Conservation (phyloP, 768 basidiomycete species). For the Pleurotus cornucopiae region DNA sequence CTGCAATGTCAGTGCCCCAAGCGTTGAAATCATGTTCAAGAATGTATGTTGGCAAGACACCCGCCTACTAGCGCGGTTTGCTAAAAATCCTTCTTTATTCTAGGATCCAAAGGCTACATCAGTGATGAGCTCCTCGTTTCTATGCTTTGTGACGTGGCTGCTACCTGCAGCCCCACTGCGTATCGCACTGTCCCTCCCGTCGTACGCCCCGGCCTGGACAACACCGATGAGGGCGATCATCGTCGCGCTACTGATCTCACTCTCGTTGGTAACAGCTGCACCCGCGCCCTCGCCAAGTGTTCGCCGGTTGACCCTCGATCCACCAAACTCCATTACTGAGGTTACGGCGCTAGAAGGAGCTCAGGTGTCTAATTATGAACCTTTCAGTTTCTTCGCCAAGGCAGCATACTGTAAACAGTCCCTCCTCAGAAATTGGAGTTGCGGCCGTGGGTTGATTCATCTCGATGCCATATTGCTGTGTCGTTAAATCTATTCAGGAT, state of each 20-base stretch:
- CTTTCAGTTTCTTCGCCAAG: conserved; percentile 29
- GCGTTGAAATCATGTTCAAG: too few relatives aligned
- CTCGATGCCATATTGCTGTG: neutral
- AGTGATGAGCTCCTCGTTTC: too few relatives aligned
- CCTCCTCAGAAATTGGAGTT: conserved; percentile 24
- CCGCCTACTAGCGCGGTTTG: too few relatives aligned
- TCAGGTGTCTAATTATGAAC: conserved; percentile 9
- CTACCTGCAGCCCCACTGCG: too few relatives aligned
- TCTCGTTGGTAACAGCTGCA: conserved; percentile 1
- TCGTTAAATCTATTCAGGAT: conserved; percentile 14
- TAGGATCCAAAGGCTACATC: too few relatives aligned
- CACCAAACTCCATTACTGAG: neutral
- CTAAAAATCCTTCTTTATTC: too few relatives aligned
- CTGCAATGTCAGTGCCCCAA: too few relatives aligned
- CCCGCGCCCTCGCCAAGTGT: neutral
- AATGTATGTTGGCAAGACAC: too few relatives aligned
- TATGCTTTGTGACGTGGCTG: too few relatives aligned
- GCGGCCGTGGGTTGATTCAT: conserved; percentile 20
- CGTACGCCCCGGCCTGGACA: too few relatives aligned
- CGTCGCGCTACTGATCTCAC: neutral
- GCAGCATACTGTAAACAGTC: conserved; percentile 27
- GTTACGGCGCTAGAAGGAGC: neutral
- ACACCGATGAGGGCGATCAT: neutral
- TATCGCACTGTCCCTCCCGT: too few relatives aligned
- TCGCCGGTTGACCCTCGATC: neutral